Conservation (phyloP, 2,329 filamentous ascomycete genomes). For the Juglanconis oblonga region DNA sequence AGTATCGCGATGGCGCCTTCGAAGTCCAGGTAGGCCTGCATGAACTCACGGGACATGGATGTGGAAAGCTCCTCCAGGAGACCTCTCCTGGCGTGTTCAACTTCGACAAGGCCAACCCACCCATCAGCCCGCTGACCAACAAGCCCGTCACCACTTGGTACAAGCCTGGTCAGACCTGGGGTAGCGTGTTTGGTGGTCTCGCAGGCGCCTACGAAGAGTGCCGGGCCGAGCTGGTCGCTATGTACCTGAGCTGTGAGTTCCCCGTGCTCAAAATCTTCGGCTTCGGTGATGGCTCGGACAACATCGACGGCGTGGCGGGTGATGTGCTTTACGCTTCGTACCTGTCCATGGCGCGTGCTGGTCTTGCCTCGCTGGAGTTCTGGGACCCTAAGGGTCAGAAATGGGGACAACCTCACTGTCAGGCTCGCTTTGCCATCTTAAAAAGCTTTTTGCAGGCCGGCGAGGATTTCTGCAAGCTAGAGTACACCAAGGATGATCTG, state of each 20-base stretch:
- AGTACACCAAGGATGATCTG: conserved; percentile 69
- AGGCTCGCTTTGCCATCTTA: conserved; percentile 86
- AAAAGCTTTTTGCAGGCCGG: conserved; percentile 81
- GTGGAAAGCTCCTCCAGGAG: conserved; percentile 90
- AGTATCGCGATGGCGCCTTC: conserved; percentile 82
- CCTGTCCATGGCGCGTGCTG: conserved; percentile 91
- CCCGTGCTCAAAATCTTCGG: conserved; percentile 87
- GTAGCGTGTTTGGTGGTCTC: conserved; percentile 83
- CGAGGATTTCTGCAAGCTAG: conserved; percentile 81
- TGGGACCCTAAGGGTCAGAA: conserved; percentile 90
- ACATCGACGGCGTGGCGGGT: conserved; percentile 75
- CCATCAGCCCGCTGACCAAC: conserved; percentile 73
- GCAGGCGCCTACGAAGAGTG: conserved; percentile 93
- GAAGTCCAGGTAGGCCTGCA: conserved; percentile 96
- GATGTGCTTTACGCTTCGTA: conserved; percentile 88
- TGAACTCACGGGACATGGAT: conserved; percentile 81
- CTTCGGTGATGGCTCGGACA: conserved; percentile 71
- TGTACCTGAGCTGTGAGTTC: conserved; percentile 86
- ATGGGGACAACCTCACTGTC: conserved; percentile 91
- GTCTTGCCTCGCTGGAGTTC: conserved; percentile 83
- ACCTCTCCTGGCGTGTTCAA: conserved; percentile 80
- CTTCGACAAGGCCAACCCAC: conserved; percentile 80
- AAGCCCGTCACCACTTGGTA: conserved; percentile 85
- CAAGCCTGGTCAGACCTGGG: conserved; percentile 93
- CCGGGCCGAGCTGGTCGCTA: conserved; percentile 88